Evolutionary conservation across 805 yeast genomes (phyloP).

Genomic region (Grigorovia jiainica): DNA sequence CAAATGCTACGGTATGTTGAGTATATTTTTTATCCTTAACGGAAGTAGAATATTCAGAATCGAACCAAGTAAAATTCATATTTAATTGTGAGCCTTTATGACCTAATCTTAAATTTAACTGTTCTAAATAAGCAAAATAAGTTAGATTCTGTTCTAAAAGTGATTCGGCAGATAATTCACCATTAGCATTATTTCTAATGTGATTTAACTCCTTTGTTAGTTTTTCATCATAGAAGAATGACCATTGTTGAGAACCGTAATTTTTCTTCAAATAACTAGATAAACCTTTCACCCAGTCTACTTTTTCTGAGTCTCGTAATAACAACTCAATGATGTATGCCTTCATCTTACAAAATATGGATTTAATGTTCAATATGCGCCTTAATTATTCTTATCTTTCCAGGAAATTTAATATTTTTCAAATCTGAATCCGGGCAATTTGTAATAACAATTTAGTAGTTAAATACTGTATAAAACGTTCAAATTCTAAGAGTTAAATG

Average conservation of each 20-base stretch:
- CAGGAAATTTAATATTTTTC: too few species aligned
- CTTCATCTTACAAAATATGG: conserved; percentile 12
- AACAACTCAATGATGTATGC: conserved; percentile 17
- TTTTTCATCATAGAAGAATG: conserved; percentile 23
- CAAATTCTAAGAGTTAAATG: too few species aligned
- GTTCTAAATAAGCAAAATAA: conserved; percentile 76
- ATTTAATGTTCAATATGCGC: not conserved
- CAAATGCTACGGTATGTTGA: conserved; percentile 81
- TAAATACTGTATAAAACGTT: too few species aligned
- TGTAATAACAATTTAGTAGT: not conserved
- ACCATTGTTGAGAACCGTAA: conserved; percentile 26
- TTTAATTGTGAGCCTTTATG: conserved; percentile 44
- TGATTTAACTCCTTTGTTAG: conserved; percentile 20
- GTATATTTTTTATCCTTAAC: conserved; percentile 33
- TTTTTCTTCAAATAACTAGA: conserved; percentile 22
- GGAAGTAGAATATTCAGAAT: conserved; percentile 46
- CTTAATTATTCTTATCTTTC: not conserved
- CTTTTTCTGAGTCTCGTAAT: conserved; percentile 24
- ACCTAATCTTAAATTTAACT: conserved; percentile 70
- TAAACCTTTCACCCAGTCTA: conserved; percentile 25
- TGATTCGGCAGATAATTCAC: conserved; percentile 24
- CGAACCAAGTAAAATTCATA: conserved; percentile 69
- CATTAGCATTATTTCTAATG: conserved; percentile 25
- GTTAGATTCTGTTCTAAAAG: conserved; percentile 35
- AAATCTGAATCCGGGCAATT: not conserved